phyloP scores from a whole-genome alignment of 2,329 filamentous ascomycete species.

The Aspergillus chevalieri region DNA sequence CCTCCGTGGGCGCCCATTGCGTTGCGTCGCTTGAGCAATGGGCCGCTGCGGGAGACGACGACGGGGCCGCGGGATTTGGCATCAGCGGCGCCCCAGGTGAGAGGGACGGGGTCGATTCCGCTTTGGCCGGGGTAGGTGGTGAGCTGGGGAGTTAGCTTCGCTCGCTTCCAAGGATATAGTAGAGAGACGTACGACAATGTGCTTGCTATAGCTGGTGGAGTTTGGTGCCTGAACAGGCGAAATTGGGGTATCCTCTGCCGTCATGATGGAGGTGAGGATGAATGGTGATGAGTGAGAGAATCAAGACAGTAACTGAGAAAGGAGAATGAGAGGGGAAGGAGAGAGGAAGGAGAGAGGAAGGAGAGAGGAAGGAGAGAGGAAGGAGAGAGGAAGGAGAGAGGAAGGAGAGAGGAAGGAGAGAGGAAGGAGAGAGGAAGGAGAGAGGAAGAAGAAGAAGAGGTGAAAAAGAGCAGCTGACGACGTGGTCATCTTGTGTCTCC shows the following conservation, averaged over 20 bases:
- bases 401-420: conserved; percentile 1
- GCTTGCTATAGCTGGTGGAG: conserved; percentile 25
- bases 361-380: not conserved
- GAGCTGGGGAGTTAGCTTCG: conserved; percentile 31
- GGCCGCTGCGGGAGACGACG: conserved; percentile 56
- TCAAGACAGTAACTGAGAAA: not conserved
- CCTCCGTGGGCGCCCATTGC: conserved; percentile 71
- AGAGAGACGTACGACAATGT: conserved; percentile 25
- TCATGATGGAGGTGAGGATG: not conserved
- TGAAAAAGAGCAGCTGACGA: conserved; percentile 5
- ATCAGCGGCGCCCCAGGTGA: conserved; percentile 81
- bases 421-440: conserved; percentile 1
- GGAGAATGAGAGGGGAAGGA: conserved; percentile 2
- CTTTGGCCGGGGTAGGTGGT: conserved; percentile 91
- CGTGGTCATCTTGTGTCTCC: conserved; percentile 1
- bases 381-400: not conserved
- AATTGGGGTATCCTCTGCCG: not conserved
- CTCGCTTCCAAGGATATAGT: not conserved
- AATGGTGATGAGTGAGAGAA: not conserved
- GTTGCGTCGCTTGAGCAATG: conserved; percentile 32
- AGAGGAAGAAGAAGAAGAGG: not conserved
- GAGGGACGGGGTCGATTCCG: conserved; percentile 81
- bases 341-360: conserved; percentile 2
- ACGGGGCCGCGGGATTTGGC: conserved; percentile 74
- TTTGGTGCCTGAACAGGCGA: conserved; percentile 15